Conservation (phyloP, 768 basidiomycete species). For the Amanita inopinata region DNA sequence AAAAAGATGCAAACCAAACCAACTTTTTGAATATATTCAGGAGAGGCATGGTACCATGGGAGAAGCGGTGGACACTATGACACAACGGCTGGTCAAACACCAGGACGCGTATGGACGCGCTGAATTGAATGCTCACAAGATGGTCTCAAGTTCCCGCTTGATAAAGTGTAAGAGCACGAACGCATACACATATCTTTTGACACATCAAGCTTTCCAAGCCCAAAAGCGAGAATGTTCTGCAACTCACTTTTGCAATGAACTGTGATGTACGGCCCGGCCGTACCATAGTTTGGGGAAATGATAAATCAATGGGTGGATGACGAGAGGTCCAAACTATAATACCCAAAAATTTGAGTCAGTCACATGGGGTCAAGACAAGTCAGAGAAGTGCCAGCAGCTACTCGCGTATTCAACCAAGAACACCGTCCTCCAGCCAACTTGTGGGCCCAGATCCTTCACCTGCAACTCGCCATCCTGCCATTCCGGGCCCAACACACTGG, state of each 20-base stretch:
- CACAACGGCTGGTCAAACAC: slow-evolving; percentile 4
- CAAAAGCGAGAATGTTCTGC: neutral
- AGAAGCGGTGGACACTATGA: slow-evolving; percentile 84
- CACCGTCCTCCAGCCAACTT: slow-evolving; percentile 82
- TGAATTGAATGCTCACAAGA: slow-evolving; percentile 50
- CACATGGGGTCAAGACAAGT: neutral
- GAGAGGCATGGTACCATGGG: slow-evolving; percentile 88
- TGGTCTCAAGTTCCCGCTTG: slow-evolving; percentile 88
- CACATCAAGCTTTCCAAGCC: slow-evolving; percentile 8
- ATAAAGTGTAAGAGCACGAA: slow-evolving; percentile 81
- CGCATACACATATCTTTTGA: slow-evolving; percentile 47
- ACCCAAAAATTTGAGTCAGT: neutral
- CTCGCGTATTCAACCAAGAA: slow-evolving; percentile 94
- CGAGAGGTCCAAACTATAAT: slow-evolving; percentile 80
- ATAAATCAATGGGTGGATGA: slow-evolving; percentile 85
- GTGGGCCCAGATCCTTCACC: slow-evolving; percentile 87
- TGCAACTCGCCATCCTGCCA: slow-evolving; percentile 52
- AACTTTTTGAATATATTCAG: slow-evolving; percentile 87
- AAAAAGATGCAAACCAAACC: slow-evolving; percentile 12
- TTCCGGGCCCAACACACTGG: slow-evolving; percentile 39
- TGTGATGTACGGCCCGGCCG: slow-evolving; percentile 60
- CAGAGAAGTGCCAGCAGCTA: slow-evolving; percentile 8
- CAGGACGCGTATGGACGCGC: no score
- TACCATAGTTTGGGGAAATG: slow-evolving; percentile 63
- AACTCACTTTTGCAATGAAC: slow-evolving; percentile 63